Evolutionary conservation across 2,329 filamentous ascomycete species (phyloP).

Genomic region (Juglanconis sp.): DNA sequence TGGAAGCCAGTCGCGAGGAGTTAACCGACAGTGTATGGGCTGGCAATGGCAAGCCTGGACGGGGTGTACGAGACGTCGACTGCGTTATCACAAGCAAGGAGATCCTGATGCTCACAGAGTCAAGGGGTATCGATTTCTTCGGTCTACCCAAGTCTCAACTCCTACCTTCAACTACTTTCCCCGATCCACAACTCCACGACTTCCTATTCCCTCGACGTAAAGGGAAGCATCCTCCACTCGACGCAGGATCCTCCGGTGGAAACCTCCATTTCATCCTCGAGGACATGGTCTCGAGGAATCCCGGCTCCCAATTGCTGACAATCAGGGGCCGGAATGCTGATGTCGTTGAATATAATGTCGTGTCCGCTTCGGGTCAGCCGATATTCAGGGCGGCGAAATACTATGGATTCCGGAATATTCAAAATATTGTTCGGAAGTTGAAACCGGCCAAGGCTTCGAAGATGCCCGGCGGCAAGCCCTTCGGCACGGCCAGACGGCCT

Average conservation of each 20-base stretch:
- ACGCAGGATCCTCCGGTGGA: slow-evolving; percentile 80
- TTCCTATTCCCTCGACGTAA: slow-evolving; percentile 68
- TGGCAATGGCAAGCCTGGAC: slow-evolving; percentile 42
- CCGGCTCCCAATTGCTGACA: slow-evolving; percentile 68
- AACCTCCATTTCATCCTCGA: slow-evolving; percentile 83
- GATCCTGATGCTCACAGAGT: slow-evolving; percentile 82
- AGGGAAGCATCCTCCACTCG: slow-evolving; percentile 43
- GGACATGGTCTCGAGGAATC: slow-evolving; percentile 66
- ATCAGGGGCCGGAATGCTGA: slow-evolving; percentile 83
- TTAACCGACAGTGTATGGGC: slow-evolving; percentile 79
- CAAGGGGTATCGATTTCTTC: slow-evolving; percentile 75
- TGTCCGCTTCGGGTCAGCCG: slow-evolving; percentile 51
- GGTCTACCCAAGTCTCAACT: slow-evolving; percentile 57
- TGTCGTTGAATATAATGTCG: slow-evolving; percentile 79
- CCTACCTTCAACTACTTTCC: slow-evolving; percentile 56
- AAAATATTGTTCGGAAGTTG: slow-evolving; percentile 89
- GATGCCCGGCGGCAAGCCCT: slow-evolving; percentile 71
- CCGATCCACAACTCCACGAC: slow-evolving; percentile 64
- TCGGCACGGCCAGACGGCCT: slow-evolving; percentile 52
- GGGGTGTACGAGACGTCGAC: slow-evolving; percentile 81
- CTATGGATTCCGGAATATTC: slow-evolving; percentile 97
- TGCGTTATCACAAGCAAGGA: slow-evolving; percentile 98
- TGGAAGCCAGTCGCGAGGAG: slow-evolving; percentile 91
- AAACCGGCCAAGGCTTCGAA: slow-evolving; percentile 77
- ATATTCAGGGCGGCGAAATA: slow-evolving; percentile 83